Evolutionary conservation across 2,329 filamentous ascomycete genomes (phyloP), one percentile per base, ranked within the genome.

Genomic region (Geosmithia morbida): DNA sequence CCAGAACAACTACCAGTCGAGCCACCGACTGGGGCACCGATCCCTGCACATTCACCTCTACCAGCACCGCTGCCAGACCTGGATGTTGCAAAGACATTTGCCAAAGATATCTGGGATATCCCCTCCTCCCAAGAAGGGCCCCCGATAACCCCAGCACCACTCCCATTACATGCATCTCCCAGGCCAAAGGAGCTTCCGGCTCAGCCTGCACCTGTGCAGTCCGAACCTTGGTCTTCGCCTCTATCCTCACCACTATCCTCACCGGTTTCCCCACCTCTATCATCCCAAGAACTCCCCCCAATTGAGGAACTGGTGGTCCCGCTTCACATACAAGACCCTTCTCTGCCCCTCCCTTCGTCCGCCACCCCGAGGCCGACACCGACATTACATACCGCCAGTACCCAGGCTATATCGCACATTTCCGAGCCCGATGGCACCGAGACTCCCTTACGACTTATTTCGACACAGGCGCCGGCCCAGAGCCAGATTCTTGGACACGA

Each of bases 81-180:
- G 37, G 14, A 42, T 42, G 17, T 10, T 19, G 18, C 43, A 17
- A 29, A 33, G 43, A 45, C 43, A 26, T 6, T 37, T 29, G 43
- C 11, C 14, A 37, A 26, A 19, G 42, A 47, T 19, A 59, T 65
- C 29, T 67, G 64, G 64, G 64, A 63, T 17, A 56, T 67, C 10
- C 61, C 62, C 2, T 56, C 54, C 20, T 67, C 66, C 0, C 51
- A 55, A 30, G 51, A 60, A 39, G 58, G 30, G 33, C 46, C 41
- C 17, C 42, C 33, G n/a, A 43, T 14, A 43, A 4, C 8, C n/a
- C 40, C n/a, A 41, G 40, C 40, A 8, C 40, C 7, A 41, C 43
- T 46, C 17, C 33, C 48, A 48, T 43, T 47, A 44, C 46, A 51
- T 20, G 3, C 41, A 8, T 10, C 43, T 3, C 43, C 43, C n/a